Conservation (phyloP, 2,329 filamentous ascomycete species). For the Exophiala lecanii-corni region DNA sequence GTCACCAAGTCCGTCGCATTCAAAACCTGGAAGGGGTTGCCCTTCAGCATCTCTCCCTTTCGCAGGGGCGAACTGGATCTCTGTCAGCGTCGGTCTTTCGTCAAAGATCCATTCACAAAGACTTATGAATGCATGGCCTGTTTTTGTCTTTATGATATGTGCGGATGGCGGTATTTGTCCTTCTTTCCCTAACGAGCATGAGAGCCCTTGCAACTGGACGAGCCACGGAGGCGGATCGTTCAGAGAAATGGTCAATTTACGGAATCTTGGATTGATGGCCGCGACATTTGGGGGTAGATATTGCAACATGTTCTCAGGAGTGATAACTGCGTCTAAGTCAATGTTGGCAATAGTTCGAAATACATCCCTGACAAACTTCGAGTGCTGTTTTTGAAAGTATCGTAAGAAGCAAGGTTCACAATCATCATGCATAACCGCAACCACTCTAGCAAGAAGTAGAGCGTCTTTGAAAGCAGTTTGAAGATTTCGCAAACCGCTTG, state of each 20-base stretch:
- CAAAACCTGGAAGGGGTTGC: slow-evolving; percentile 2
- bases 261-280: slow-evolving; percentile 6
- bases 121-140: too few species aligned
- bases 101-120: slow-evolving; percentile 6
- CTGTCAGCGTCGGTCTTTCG: slow-evolving; percentile 1
- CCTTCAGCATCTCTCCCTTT: neutral
- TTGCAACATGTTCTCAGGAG: neutral
- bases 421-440: slow-evolving; percentile 1
- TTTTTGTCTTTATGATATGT: too few species aligned
- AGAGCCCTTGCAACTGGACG: too few species aligned
- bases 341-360: slow-evolving; percentile 10
- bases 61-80: slow-evolving; percentile 2
- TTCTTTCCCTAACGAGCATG: too few species aligned
- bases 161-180: too few species aligned
- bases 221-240: neutral
- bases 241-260: slow-evolving; percentile 6
- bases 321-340: neutral
- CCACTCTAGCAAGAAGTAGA: slow-evolving; percentile 5
- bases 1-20: slow-evolving; percentile 6
- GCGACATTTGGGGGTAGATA: neutral
- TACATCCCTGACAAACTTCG: slow-evolving; percentile 6
- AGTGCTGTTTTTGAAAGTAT: slow-evolving; percentile 4
- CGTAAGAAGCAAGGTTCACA: slow-evolving; percentile 7
- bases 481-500: neutral
- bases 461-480: slow-evolving; percentile 8